Evolutionary conservation across 2,329 filamentous ascomycete genomes (phyloP).

Genomic region (Colletotrichum sp.): DNA sequence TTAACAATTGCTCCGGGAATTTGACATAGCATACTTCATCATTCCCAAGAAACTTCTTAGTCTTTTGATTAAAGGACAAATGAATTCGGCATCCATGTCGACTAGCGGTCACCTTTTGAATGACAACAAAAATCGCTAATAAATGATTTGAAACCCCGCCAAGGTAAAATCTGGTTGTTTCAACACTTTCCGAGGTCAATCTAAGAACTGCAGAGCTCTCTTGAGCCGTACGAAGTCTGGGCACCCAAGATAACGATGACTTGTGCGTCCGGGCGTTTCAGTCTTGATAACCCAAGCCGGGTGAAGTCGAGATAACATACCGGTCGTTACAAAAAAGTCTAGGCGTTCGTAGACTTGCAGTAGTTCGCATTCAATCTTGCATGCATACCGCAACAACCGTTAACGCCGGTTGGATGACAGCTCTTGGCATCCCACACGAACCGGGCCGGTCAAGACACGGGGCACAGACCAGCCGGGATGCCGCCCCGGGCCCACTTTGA

Average conservation of each 20-base stretch:
- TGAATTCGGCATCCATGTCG: background rate
- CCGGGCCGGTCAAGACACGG: background rate
- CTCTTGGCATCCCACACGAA: background rate
- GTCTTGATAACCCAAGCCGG: background rate
- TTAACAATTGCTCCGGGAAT: fast-evolving
- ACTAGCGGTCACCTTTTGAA: background rate
- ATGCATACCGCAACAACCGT: background rate
- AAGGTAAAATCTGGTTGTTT: fast-evolving
- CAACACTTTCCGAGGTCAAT: background rate
- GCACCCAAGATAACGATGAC: background rate
- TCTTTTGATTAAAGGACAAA: background rate
- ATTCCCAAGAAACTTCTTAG: background rate
- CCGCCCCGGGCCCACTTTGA: background rate
- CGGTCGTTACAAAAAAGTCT: background rate
- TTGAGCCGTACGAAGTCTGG: background rate
- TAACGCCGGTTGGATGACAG: background rate
- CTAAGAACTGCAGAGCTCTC: fast-evolving
- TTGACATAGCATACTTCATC: background rate
- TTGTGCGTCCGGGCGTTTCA: background rate
- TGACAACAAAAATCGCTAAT: fast-evolving
- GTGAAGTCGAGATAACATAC: background rate
- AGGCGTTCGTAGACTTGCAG: background rate
- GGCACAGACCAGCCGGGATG: background rate
- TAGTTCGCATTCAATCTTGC: background rate
- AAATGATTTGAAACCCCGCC: background rate